Evolutionary conservation across 148 eudicot genomes (phyloP).

Genomic region (Rhododendron ferrugineum): DNA sequence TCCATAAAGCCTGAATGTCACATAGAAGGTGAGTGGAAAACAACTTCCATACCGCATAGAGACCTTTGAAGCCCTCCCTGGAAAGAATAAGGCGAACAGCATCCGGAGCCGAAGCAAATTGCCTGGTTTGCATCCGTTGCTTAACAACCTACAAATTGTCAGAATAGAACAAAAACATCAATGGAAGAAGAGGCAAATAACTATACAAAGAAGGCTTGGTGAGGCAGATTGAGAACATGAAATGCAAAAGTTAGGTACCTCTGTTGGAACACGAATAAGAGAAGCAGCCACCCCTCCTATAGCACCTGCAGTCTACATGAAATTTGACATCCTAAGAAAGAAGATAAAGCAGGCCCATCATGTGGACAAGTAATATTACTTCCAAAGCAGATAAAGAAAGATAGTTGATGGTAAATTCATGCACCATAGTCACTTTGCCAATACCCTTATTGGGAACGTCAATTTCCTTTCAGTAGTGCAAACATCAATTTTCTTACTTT

Average conservation of each 20-base stretch:
- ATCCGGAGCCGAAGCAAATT: constrained; percentile 78
- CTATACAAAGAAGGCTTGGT: not conserved
- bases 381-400: constrained; percentile 4
- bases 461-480: not conserved
- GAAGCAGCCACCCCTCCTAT: constrained; percentile 94
- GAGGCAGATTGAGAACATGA: not conserved
- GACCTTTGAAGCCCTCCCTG: constrained; percentile 89
- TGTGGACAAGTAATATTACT: not conserved
- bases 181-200: constrained; percentile 12
- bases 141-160: constrained; percentile 66
- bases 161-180: not conserved
- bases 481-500: not conserved
- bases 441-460: not conserved
- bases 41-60: constrained; percentile 70
- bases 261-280: constrained; percentile 91
- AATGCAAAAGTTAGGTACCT: constrained; percentile 36
- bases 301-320: constrained; percentile 81
- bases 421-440: not conserved
- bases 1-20: not conserved
- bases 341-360: not conserved
- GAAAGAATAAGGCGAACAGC: constrained; percentile 77
- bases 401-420: not conserved
- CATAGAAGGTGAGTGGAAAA: constrained; percentile 15
- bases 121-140: constrained; percentile 96
- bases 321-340: constrained; percentile 13